Percentiles rank a stretch among this genome's conserved stretches.
Conservation (phyloP, 305 asterid genomes). For the Fraxinus sp. region DNA sequence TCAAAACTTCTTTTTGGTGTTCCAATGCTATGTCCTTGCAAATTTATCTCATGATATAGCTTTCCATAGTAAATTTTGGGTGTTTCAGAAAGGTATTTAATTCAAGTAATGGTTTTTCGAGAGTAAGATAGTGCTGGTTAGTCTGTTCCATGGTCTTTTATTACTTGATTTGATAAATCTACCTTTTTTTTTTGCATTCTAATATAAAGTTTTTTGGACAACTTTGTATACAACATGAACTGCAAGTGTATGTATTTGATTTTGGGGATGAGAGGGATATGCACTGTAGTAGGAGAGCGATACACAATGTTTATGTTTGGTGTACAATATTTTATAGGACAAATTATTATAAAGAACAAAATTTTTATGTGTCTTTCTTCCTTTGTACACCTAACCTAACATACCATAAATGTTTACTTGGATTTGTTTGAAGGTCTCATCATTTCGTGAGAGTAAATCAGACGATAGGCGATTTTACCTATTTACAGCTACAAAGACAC, state of each 20-base stretch:
- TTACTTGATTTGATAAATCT: slow-evolving; percentile 7
- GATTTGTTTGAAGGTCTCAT: slow-evolving; percentile 61
- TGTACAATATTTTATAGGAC: background rate
- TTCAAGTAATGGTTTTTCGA: background rate
- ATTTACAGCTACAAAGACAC: slow-evolving; percentile 86
- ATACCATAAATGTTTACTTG: background rate
- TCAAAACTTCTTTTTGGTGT: background rate
- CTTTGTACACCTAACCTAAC: background rate
- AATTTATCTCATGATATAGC: background rate
- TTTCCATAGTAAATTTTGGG: background rate
- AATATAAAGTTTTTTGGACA: background rate
- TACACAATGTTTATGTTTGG: background rate
- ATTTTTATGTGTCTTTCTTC: background rate
- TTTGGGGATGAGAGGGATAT: background rate
- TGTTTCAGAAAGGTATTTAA: background rate
- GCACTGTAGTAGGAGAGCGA: background rate
- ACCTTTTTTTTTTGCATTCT: background rate
- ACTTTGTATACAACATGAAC: background rate
- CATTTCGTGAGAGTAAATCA: slow-evolving; percentile 89
- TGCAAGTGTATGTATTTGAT: background rate
- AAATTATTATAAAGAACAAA: background rate
- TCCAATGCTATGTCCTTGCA: background rate
- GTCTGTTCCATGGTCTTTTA: slow-evolving; percentile 2
- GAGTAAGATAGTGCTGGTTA: background rate
- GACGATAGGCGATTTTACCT: slow-evolving; percentile 84